Conservation (phyloP, 1,139 yeast genomes). For the Pichia sp. region DNA sequence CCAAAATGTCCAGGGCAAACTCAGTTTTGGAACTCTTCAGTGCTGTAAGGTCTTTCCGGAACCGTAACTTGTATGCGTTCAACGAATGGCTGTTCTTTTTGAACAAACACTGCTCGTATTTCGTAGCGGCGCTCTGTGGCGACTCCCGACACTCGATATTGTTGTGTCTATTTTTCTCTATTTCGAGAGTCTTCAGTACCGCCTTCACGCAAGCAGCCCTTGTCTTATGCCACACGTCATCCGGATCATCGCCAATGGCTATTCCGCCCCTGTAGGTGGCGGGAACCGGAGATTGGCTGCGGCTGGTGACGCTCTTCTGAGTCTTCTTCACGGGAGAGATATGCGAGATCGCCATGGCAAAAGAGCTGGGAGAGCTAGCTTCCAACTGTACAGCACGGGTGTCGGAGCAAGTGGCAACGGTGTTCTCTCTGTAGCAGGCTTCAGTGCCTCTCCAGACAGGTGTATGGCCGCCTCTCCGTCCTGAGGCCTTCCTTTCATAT, state of each 20-base stretch:
- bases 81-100: slow-evolving; percentile 17
- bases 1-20: slow-evolving; percentile 27
- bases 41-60: slow-evolving; percentile 30
- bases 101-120: slow-evolving; percentile 25
- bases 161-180: slow-evolving; percentile 7
- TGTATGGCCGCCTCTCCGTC: too few species aligned
- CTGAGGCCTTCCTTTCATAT: too few species aligned
- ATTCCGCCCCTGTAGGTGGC: slow-evolving; percentile 13
- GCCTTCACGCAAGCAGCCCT: slow-evolving; percentile 26
- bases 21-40: slow-evolving; percentile 30
- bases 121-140: slow-evolving; percentile 15
- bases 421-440: too few species aligned
- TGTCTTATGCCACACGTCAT: slow-evolving; percentile 28
- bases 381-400: neutral
- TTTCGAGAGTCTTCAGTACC: slow-evolving; percentile 20
- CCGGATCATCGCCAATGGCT: slow-evolving; percentile 25
- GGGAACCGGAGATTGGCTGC: neutral
- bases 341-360: neutral
- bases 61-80: slow-evolving; percentile 24
- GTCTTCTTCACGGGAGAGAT: neutral
- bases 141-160: neutral
- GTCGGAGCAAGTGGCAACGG: too few species aligned
- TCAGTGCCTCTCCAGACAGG: too few species aligned
- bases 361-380: neutral
- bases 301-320: neutral